Evolutionary conservation across 148 eudicot genomes (phyloP).

Genomic region (Cornus suecica): DNA sequence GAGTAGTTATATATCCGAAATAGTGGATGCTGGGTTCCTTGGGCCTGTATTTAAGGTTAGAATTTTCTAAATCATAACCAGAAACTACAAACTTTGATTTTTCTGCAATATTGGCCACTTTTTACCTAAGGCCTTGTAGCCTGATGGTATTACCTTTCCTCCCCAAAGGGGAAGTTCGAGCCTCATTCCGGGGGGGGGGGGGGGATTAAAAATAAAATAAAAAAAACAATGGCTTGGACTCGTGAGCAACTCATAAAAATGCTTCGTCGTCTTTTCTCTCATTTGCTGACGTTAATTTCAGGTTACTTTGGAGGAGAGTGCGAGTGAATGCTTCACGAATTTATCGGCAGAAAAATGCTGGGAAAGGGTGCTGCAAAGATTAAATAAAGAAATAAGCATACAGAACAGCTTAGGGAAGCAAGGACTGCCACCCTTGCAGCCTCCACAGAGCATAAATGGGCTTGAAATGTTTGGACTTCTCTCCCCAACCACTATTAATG

Average conservation of each 20-base stretch:
- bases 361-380: conserved; percentile 37
- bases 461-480: conserved; percentile 57
- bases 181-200: too few relatives aligned
- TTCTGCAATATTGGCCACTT: not conserved
- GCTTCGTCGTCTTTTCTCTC: not conserved
- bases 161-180: too few relatives aligned
- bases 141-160: too few relatives aligned
- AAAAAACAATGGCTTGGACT: too few relatives aligned
- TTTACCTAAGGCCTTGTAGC: too few relatives aligned
- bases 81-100: not conserved
- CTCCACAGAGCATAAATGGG: conserved; percentile 35
- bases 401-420: conserved; percentile 18
- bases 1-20: conserved; percentile 44
- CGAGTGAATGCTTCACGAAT: conserved; percentile 27
- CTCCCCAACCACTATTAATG: conserved; percentile 46
- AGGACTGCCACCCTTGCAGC: conserved; percentile 23
- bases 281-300: conserved; percentile 17
- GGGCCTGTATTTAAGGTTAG: conserved; percentile 62
- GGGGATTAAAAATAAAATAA: too few relatives aligned
- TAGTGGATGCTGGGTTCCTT: conserved; percentile 43
- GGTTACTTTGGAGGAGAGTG: conserved; percentile 46
- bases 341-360: conserved; percentile 37
- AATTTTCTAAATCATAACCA: not conserved
- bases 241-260: conserved; percentile 1
- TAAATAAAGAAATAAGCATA: conserved; percentile 33